Base-by-base conservation (phyloP, 371 early-diverging fungal species). In the Rhizopus arrhizus region DNA sequence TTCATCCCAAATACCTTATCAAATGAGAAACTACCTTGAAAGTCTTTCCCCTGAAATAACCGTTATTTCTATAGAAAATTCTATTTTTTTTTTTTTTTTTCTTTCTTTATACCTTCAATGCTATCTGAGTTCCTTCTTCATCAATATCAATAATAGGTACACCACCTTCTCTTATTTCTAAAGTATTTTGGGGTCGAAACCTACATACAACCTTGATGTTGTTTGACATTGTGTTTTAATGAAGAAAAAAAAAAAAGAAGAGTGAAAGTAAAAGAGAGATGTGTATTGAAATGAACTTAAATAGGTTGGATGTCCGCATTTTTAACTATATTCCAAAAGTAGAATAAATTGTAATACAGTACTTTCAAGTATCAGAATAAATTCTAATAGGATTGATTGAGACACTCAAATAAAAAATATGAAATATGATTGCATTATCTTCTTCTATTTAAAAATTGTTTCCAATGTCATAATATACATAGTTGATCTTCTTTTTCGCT, bases 171-270 rank as follows among this genome's bases (percentile, higher is more conserved):
- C 80, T 82, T 57, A 88, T 87, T 82, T 97, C 98, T 43, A 92
- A 73, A 57, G 86, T 73, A 75, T 97, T 97, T 72, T 95, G 94
- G 49, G 98, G 98, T 58, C 96, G 84, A 81, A 97, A 95, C 56
- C 98, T 90, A 80, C 95, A 94, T 57, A 96, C 90, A 64, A 97
- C 98, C 75, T 91, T 89, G 74, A 96, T 96, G 80, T 93, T 94
- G 74, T 89, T 91, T 50, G 75, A 71, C 75, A 78, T 78, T 15
- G 46, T 52, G 32, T 55, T 11, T 16, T 10, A 59, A 52, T 32
- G 4, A 59, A 32, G 46, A 50, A 43, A 36, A 32, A 51, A 46
- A 38, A 49, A 56, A 54, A 48, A 34, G 38, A 61, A 34, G 63
- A 38, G 50, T 53, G 53, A 33, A 61, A 60, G 63, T 35, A 64